Percentiles rank a stretch among this genome's conserved stretches.
These are phyloP conservation scores for Xylaria sp. DNA, from an alignment of 2,329 filamentous ascomycete genomes.

Conservation along the genomic window DNA sequence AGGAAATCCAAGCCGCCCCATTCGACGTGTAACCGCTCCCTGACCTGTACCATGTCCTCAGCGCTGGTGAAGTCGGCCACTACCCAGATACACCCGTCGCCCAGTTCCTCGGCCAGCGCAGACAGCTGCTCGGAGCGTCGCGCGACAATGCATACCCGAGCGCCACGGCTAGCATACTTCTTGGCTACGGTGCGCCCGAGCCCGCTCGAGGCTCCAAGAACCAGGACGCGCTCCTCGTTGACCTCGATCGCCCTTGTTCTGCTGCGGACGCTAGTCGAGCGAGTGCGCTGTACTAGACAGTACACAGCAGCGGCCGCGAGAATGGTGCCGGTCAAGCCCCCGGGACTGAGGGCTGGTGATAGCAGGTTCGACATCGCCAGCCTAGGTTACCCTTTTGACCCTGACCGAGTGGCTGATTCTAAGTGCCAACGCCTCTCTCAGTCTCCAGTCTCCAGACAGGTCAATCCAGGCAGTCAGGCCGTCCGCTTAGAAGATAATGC, in stretches of 20 bases:
- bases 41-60: conserved; percentile 34
- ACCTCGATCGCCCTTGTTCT: conserved; percentile 16
- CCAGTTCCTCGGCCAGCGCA: conserved; percentile 33
- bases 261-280: not conserved
- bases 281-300: conserved; percentile 13
- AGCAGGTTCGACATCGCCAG: conserved; percentile 5
- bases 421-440: too few relatives aligned
- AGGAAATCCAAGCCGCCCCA: conserved; percentile 39
- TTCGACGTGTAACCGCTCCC: conserved; percentile 25
- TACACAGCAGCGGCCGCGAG: conserved; percentile 13
- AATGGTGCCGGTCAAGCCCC: conserved; percentile 1
- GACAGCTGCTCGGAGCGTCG: conserved; percentile 32
- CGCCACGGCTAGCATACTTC: conserved; percentile 35
- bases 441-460: too few relatives aligned
- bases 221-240: conserved; percentile 35
- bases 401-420: too few relatives aligned
- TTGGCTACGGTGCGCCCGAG: conserved; percentile 35
- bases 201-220: conserved; percentile 40
- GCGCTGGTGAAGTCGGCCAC: conserved; percentile 34
- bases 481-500: too few relatives aligned
- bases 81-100: conserved; percentile 31
- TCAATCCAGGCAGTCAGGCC: too few relatives aligned
- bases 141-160: conserved; percentile 36
- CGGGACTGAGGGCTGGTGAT: not conserved
- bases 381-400: too few relatives aligned